Base-by-base conservation (phyloP, 495 filamentous ascomycete genomes). In the Mycothermus thermophilus region DNA sequence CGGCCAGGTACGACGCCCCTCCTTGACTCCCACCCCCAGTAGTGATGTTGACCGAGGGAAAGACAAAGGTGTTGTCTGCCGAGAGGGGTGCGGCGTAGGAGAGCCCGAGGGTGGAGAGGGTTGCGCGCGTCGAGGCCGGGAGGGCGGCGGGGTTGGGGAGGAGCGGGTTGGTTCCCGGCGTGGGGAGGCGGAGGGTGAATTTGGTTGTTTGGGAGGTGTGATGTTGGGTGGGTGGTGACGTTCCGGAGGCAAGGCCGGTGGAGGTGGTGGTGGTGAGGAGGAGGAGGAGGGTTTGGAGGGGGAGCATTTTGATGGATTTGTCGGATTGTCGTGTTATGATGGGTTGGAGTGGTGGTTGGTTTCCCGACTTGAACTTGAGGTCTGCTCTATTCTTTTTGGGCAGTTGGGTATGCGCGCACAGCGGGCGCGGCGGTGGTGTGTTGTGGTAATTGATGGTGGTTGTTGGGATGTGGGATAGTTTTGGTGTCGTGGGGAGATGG, bases 1-100 rank as follows among this genome's bases (percentile, higher is more conserved):
- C 80, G 13, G 82, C 71, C 3, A 94, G 66, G 50, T 93, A 97
- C n/a, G n/a, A n/a, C n/a, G n/a, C n/a, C n/a, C n/a, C n/a, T n/a
- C n/a, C n/a, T n/a, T n/a, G n/a, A n/a, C n/a, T n/a, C n/a, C n/a
- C n/a, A 25, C 72, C 79, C 2, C 77, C 80, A 4, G 63, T 35
- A 4, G 58, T 59, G 21, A 85, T 58, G 47, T 85, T 75, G 21
- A n/a, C n/a, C n/a, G n/a, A n/a, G n/a, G 50, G 61, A 62, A 95
- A 93, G 36, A 67, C 58, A 51, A 96, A 83, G 14, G 69, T 73
- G 38, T 78, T 79, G 37, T 67, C 50, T 33, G 66, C 59, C 13
- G 75, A 71, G 6, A 94, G 54, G 0, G 76, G 75, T 0, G 81
- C 75, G 15, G 57, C 53, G 41, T 69, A 50, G 43, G 47, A 9